Conservation (phyloP, 1,284 basidiomycete genomes). For the Sanghuangporus baumii region DNA sequence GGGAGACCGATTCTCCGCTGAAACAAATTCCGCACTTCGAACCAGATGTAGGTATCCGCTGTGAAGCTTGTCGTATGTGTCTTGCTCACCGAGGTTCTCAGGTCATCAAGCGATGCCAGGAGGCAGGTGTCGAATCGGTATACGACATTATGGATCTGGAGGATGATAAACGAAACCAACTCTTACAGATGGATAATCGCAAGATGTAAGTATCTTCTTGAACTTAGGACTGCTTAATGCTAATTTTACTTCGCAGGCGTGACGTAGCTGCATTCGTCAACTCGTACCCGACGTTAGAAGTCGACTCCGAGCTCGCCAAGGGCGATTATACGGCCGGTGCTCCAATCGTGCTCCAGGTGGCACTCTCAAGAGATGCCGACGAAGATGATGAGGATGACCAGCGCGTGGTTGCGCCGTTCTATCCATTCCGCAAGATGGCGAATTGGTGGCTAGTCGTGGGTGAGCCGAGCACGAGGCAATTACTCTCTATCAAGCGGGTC, state of each 20-base stretch:
- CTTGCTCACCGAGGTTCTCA: constrained; percentile 24
- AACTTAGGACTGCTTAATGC: constrained; percentile 3
- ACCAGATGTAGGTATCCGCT: constrained; percentile 49
- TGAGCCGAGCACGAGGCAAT: constrained; percentile 64
- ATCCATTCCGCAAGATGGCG: constrained; percentile 85
- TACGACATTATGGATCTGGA: constrained; percentile 98
- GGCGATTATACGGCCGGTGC: constrained; percentile 80
- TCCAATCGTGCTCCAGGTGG: constrained; percentile 79
- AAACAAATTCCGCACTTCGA: constrained; percentile 98
- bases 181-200: constrained; percentile 80
- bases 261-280: constrained; percentile 93
- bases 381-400: constrained; percentile 70
- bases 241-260: constrained; percentile 42
- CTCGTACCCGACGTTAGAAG: constrained; percentile 90
- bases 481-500: constrained; percentile 93
- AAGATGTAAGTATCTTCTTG: constrained; percentile 63
- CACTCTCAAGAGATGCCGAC: constrained; percentile 77
- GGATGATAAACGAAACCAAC: constrained; percentile 76
- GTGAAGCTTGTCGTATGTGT: not conserved
- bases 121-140: constrained; percentile 75
- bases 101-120: constrained; percentile 84
- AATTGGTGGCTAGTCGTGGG: constrained; percentile 98
- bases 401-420: constrained; percentile 86
- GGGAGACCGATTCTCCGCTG: constrained; percentile 93
- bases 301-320: constrained; percentile 76